Base-by-base conservation (phyloP, 495 filamentous ascomycete species). In the Penicillium arizonense region DNA sequence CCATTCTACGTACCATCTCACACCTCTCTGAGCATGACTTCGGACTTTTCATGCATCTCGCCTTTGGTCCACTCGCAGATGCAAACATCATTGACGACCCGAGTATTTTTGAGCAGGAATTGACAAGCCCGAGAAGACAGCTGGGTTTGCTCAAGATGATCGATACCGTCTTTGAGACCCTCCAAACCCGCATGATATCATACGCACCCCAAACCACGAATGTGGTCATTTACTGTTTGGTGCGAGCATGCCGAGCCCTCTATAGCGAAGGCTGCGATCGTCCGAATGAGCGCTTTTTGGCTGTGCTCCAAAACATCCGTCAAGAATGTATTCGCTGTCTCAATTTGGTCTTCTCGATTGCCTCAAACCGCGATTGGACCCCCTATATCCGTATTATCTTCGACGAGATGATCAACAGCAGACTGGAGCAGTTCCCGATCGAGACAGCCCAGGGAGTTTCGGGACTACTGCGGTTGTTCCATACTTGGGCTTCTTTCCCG, bases 361-460 rank as follows among this genome's bases (percentile, higher is more conserved):
- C 82, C 34, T 73, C 79, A 6, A 73, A 78, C 20, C 84, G 83
- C 45, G 76, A 85, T 41, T 93, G 93, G 88, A 75, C 73, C 2
- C 70, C 80, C 2, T 96, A 90, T 62, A 77, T 89, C 36, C 72
- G 79, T 6, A 61, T 77, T 2, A 86, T 96, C 42, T 81, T 96
- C 48, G 73, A 79, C 9, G 85, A 96, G 58, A 63, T 94, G 14
- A 77, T 97, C 40, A 82, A 82, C 54, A 87, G 87, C 18, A 81
- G 90, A 52, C 73, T 97, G 6, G 82, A 88, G 4, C 90, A 87
- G 55, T 83, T 99, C 44, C 82, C 93, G 1, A 77, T 82, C 1
- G 93, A 99, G 71, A 95, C 88, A 20, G 88, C 91, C 0, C 93
- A 97, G 58, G 86, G 89, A 33, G 75, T 96, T 14, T 97, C 94